These are phyloP conservation scores for Cercospora berteroae DNA, from an alignment of 2,329 filamentous ascomycete genomes.

Conservation along the genomic window DNA sequence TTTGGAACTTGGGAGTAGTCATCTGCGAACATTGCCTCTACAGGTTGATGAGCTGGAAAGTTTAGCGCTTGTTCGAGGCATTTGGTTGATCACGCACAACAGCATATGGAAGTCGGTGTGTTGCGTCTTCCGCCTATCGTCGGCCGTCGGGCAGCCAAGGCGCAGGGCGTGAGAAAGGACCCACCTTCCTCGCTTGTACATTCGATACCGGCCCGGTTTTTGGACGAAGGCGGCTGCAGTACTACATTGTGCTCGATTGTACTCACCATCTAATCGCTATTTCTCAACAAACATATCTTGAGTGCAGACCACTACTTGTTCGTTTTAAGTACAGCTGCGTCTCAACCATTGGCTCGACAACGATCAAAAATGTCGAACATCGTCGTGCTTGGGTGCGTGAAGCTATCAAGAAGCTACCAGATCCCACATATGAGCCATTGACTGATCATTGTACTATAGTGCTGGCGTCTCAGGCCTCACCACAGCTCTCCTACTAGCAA, in stretches of 20 bases:
- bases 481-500: conserved; percentile 61
- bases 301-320: not conserved
- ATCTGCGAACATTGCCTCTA: not conserved
- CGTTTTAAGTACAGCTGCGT: rapidly evolving
- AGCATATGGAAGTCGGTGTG: not conserved
- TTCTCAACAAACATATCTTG: not conserved
- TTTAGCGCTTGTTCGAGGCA: not conserved
- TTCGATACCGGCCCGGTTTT: not conserved
- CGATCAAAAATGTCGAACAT: conserved; percentile 35
- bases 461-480: conserved; percentile 67
- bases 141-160: conserved; percentile 8
- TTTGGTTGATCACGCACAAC: not conserved
- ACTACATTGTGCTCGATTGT: not conserved
- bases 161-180: not conserved
- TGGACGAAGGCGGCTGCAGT: not conserved
- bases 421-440: not conserved
- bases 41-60: not conserved
- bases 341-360: not conserved
- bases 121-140: conserved; percentile 2
- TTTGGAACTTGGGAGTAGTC: not conserved
- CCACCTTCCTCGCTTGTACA: conserved; percentile 1
- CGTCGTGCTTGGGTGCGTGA: conserved; percentile 50
- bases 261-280: not conserved
- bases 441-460: conserved; percentile 14
- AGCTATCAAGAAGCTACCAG: not conserved